A percentile compares a stretch with the other conserved stretches of the same genome.
Evolutionary conservation across 2,329 filamentous ascomycete species (phyloP).

Genomic region (Stachybotrys chlorohalonatus): DNA sequence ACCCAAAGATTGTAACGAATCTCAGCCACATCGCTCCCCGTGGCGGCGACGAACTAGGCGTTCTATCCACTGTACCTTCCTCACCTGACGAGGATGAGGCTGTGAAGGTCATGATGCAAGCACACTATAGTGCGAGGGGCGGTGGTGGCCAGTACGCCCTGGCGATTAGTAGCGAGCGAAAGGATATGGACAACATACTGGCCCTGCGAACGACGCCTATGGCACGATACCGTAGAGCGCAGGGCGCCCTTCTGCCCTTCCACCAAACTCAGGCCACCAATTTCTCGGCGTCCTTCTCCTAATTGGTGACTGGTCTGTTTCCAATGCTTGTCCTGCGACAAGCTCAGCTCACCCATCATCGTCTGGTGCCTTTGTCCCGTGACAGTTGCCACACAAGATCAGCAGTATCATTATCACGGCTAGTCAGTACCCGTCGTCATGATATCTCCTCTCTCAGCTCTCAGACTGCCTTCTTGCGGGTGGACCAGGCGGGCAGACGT

Average conservation of each 20-base stretch:
- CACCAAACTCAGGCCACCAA: not conserved
- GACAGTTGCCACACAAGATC: not conserved
- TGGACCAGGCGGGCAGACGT: not conserved
- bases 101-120: not conserved
- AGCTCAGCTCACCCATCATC: not conserved
- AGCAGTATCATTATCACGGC: not conserved
- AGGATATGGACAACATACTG: not conserved
- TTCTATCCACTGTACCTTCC: not conserved
- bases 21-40: not conserved
- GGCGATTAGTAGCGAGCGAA: not conserved
- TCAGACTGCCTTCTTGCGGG: not conserved
- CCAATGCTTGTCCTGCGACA: not conserved
- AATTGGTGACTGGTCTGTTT: too few species aligned
- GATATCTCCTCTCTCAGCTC: not conserved
- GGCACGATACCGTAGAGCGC: not conserved
- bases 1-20: not conserved
- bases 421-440: not conserved
- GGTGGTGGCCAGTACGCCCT: not conserved
- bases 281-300: not conserved
- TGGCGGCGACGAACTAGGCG: not conserved
- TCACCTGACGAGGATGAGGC: not conserved
- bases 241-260: not conserved
- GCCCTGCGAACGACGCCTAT: not conserved
- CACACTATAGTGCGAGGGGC: not conserved
- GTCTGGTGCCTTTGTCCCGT: not conserved